Evolutionary conservation across 1,139 yeast genomes (phyloP).

Genomic region (Spencermartinsiella ligniputridi): DNA sequence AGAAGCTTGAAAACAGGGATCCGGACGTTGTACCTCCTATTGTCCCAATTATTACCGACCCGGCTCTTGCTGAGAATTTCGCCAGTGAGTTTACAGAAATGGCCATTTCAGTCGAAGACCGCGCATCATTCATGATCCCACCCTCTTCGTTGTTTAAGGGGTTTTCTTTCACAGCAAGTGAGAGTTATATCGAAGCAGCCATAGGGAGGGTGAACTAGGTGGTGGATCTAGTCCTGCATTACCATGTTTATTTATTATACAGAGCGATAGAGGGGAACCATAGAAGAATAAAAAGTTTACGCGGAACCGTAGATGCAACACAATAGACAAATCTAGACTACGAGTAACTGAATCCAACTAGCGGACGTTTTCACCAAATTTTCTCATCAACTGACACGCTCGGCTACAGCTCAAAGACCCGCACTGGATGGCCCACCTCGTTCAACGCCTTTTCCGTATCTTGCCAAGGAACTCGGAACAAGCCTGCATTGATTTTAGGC

Average conservation of each 20-base stretch:
- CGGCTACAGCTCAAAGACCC: conserved; percentile 43
- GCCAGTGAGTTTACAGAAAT: conserved; percentile 84
- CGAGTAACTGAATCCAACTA: too few species aligned
- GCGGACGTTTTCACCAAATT: too few species aligned
- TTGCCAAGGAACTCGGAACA: conserved; percentile 77
- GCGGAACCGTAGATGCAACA: too few species aligned
- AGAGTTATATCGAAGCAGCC: conserved; percentile 27
- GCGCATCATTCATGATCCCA: conserved; percentile 9
- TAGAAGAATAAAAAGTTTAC: too few species aligned
- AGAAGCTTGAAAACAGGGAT: conserved; percentile 48
- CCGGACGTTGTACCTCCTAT: conserved; percentile 64
- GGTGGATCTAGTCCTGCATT: too few species aligned
- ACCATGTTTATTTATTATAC: too few species aligned
- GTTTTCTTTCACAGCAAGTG: conserved; percentile 32
- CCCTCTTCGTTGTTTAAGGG: conserved; percentile 27
- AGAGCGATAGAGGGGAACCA: too few species aligned
- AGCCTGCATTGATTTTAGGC: conserved; percentile 80
- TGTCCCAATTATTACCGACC: conserved; percentile 78
- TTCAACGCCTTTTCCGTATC: conserved; percentile 52
- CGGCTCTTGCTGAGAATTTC: conserved; percentile 86
- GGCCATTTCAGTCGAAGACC: conserved; percentile 37
- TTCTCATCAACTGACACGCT: too few species aligned
- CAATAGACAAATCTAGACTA: too few species aligned
- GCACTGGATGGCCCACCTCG: conserved; percentile 33
- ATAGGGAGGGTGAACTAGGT: neutral